Conservation (phyloP, 768 basidiomycete species). For the Mycena vitilis region DNA sequence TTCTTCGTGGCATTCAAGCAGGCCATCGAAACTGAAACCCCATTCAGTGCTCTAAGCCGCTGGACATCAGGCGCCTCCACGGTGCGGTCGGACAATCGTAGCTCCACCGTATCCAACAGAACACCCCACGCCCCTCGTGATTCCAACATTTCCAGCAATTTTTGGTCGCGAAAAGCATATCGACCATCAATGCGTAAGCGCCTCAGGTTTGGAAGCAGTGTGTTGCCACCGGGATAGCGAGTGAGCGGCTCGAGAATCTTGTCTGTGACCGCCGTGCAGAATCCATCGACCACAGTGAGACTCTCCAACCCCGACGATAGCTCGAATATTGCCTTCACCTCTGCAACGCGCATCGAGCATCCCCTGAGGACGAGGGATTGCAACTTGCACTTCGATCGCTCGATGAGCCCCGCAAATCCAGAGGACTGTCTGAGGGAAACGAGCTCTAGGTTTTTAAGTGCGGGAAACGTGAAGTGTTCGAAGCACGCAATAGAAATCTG, state of each 20-base stretch:
- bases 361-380: not conserved
- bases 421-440: not conserved
- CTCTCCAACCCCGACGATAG: not conserved
- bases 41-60: not conserved
- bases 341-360: not conserved
- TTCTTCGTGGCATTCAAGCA: not conserved
- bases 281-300: not conserved
- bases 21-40: not conserved
- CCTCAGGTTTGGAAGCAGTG: not conserved
- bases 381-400: conserved; percentile 4
- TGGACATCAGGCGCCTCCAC: not conserved
- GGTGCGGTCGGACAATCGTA: not conserved
- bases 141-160: not conserved
- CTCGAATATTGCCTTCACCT: not conserved
- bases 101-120: not conserved
- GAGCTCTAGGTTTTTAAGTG: not conserved
- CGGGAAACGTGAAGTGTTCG: not conserved
- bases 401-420: not conserved
- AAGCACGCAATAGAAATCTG: not conserved
- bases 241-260: not conserved
- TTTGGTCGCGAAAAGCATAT: not conserved
- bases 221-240: no score
- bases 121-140: not conserved
- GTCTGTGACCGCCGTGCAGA: not conserved
- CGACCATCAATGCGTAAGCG: not conserved